These are phyloP conservation scores for Apiotrichum sp. DNA, from an alignment of 1,284 basidiomycete genomes.

Conservation along the genomic window DNA sequence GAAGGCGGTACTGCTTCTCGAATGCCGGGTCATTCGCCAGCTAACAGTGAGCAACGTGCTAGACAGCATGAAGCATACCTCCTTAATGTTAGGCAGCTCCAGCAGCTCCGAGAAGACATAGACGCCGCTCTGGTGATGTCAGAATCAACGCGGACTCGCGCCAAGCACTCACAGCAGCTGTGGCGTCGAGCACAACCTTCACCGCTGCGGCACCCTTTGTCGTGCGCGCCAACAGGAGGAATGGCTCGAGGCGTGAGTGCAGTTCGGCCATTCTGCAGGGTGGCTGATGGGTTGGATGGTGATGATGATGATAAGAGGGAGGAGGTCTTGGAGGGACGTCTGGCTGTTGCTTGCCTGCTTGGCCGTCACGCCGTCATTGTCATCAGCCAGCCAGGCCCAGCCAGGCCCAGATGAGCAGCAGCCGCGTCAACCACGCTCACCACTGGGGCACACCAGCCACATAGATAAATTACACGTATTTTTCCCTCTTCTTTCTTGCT, in stretches of 20 bases:
- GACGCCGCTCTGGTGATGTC: constrained; percentile 57
- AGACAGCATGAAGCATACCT: constrained; percentile 53
- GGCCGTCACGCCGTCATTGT: no score
- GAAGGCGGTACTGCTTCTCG: constrained; percentile 56
- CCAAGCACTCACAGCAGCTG: constrained; percentile 55
- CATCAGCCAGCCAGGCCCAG: no score
- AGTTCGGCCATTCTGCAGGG: constrained; percentile 24
- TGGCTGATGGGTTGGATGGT: background rate
- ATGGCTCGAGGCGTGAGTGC: constrained; percentile 60
- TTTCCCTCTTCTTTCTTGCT: no score
- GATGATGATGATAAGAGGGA: background rate
- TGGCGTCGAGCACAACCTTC: constrained; percentile 78
- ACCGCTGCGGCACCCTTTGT: constrained; percentile 85
- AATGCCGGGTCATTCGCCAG: constrained; percentile 54
- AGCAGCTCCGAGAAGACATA: constrained; percentile 86
- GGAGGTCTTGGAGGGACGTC: no score
- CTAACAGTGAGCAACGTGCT: background rate
- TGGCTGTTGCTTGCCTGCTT: no score
- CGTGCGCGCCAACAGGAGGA: constrained; percentile 79
- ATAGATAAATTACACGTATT: no score
- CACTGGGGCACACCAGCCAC: no score
- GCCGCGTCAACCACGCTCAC: no score
- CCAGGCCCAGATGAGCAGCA: no score
- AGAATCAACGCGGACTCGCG: background rate
- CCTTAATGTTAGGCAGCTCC: constrained; percentile 70